Evolutionary conservation across 768 basidiomycete species (phyloP).

Genomic region (Tulasnella sp.): DNA sequence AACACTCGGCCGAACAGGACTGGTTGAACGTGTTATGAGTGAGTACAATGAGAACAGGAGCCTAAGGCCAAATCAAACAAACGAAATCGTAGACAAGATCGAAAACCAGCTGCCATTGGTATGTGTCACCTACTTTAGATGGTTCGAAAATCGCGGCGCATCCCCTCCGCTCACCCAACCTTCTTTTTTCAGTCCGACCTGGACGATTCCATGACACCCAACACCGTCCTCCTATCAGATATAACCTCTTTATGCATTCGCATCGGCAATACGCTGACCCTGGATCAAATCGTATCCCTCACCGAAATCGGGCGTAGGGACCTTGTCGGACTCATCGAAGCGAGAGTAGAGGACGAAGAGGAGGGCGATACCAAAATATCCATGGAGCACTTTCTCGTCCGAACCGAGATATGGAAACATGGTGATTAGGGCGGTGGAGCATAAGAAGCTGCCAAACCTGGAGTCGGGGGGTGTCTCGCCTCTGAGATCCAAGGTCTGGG

Average conservation of each 20-base stretch:
- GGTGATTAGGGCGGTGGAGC: constrained; percentile 73
- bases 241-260: constrained; percentile 36
- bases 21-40: constrained; percentile 67
- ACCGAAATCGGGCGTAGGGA: constrained; percentile 82
- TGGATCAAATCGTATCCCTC: constrained; percentile 71
- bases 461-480: constrained; percentile 68
- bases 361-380: constrained; percentile 79
- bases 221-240: constrained; percentile 61
- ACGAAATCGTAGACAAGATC: constrained; percentile 53
- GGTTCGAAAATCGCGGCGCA: not conserved
- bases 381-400: constrained; percentile 71
- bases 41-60: constrained; percentile 36
- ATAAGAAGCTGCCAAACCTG: constrained; percentile 59
- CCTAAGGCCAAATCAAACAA: constrained; percentile 49
- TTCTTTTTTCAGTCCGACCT: constrained; percentile 51
- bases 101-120: constrained; percentile 60
- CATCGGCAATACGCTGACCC: constrained; percentile 31
- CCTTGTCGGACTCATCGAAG: constrained; percentile 51
- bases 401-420: constrained; percentile 73
- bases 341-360: constrained; percentile 52
- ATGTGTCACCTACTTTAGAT: not conserved
- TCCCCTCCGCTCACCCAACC: not conserved
- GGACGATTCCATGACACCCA: constrained; percentile 62
- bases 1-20: constrained; percentile 45
- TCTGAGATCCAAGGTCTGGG: constrained; percentile 51